Conservation (phyloP, 768 basidiomycete genomes). For the Hirschioporus abietinus region DNA sequence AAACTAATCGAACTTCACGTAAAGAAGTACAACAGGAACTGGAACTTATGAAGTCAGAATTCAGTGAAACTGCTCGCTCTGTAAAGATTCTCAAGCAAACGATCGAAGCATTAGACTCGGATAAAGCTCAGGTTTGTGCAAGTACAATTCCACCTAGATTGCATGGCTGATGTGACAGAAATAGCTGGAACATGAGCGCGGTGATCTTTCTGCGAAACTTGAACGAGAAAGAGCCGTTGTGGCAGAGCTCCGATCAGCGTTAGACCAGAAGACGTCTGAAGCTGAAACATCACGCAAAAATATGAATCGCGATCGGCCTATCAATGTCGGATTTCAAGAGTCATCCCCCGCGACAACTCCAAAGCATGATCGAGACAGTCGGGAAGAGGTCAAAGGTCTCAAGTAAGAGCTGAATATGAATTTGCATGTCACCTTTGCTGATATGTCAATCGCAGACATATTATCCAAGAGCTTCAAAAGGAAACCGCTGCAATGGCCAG, state of each 20-base stretch:
- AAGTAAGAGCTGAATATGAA: constrained; percentile 48
- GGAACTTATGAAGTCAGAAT: constrained; percentile 15
- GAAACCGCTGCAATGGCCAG: constrained; percentile 63
- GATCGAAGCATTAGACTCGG: constrained; percentile 13
- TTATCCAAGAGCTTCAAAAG: constrained; percentile 83
- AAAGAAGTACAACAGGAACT: constrained; percentile 16
- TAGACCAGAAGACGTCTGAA: constrained; percentile 42
- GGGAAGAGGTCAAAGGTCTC: constrained; percentile 75
- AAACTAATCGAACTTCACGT: constrained; percentile 29
- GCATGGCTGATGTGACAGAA: neutral
- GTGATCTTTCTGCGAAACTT: constrained; percentile 26
- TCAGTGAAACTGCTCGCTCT: constrained; percentile 7
- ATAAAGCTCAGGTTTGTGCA: constrained; percentile 20
- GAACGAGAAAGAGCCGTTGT: constrained; percentile 26
- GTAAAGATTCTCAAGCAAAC: neutral
- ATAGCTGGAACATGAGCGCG: constrained; percentile 16
- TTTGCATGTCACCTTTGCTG: constrained; percentile 5
- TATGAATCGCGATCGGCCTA: constrained; percentile 49
- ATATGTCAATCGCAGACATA: constrained; percentile 46
- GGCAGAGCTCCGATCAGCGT: constrained; percentile 24
- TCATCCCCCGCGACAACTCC: constrained; percentile 25
- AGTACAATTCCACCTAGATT: neutral
- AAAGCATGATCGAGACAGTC: constrained; percentile 47
- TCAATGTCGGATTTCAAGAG: constrained; percentile 37
- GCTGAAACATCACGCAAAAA: constrained; percentile 55